These are phyloP conservation scores for Fusarium torreyae DNA, from an alignment of 2,329 filamentous ascomycete species.

Conservation along the genomic window DNA sequence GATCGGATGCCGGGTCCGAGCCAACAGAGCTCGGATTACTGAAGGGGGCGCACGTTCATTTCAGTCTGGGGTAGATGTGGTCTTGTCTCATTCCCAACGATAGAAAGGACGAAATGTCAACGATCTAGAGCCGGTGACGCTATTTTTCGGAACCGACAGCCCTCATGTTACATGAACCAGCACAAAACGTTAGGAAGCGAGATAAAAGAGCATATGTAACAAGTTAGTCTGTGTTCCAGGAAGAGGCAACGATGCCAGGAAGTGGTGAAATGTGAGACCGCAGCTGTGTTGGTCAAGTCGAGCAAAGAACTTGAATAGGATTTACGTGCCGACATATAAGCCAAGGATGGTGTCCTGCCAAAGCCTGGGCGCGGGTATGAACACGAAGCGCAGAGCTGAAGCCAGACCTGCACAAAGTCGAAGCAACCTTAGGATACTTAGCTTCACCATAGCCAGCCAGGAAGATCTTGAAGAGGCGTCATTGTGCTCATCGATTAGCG, in stretches of 20 bases:
- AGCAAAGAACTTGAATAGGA: neutral
- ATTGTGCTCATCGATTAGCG: constrained; percentile 27
- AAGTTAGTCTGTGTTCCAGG: neutral
- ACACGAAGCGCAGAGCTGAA: constrained; percentile 24
- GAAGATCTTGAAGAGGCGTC: constrained; percentile 25
- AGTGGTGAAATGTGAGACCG: neutral
- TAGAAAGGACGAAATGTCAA: constrained; percentile 20
- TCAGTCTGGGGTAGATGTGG: constrained; percentile 19
- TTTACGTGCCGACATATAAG: neutral
- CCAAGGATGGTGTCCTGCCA: constrained; percentile 28
- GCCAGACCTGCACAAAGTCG: constrained; percentile 5
- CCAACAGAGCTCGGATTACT: constrained; percentile 9
- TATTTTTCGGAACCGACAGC: constrained; percentile 18
- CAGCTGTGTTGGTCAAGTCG: neutral
- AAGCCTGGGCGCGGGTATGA: constrained; percentile 20
- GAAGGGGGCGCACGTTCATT: constrained; percentile 1
- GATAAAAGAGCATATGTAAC: neutral
- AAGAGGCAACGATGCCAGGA: neutral
- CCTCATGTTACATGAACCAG: neutral
- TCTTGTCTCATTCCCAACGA: constrained; percentile 21
- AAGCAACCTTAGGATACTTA: neutral
- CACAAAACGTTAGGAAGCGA: neutral
- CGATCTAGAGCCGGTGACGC: neutral
- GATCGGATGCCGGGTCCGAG: constrained; percentile 8
- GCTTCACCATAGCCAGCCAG: neutral